Evolutionary conservation across 345 rosid genomes (phyloP).

Genomic region (Clausena lansium): DNA sequence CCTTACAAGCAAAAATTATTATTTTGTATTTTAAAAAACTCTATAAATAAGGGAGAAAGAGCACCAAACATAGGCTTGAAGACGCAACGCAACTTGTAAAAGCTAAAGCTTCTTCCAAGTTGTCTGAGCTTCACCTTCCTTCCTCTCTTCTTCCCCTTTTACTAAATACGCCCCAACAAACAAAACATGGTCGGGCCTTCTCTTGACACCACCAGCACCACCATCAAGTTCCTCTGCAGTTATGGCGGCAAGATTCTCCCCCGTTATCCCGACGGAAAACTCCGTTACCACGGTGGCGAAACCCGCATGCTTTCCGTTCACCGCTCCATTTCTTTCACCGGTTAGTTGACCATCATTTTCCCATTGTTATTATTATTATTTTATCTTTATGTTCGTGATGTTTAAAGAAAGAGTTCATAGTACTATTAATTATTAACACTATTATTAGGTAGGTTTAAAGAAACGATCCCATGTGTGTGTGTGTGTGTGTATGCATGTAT

Average conservation of each 20-base stretch:
- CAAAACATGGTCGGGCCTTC: slow-evolving; percentile 42
- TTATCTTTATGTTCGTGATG: background rate
- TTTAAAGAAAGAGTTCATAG: no score
- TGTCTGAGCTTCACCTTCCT: background rate
- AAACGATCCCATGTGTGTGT: background rate
- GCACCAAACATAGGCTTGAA: slow-evolving; percentile 37
- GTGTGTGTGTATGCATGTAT: background rate
- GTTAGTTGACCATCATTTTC: slow-evolving; percentile 32
- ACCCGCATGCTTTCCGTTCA: slow-evolving; percentile 84
- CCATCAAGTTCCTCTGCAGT: slow-evolving; percentile 80
- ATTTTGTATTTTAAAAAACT: background rate
- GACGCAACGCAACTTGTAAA: slow-evolving; percentile 29
- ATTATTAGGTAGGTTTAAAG: background rate
- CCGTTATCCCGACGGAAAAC: slow-evolving; percentile 79
- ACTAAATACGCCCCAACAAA: background rate
- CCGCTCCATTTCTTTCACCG: slow-evolving; percentile 66
- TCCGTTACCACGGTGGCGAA: slow-evolving; percentile 84
- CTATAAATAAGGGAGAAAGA: slow-evolving; percentile 42
- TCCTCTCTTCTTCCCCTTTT: background rate
- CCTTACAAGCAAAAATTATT: no score
- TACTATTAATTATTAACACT: no score
- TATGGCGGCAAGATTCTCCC: slow-evolving; percentile 86
- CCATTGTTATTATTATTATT: background rate
- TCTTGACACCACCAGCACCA: slow-evolving; percentile 20
- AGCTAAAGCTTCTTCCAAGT: slow-evolving; percentile 6